Base-by-base conservation (phyloP, 1,139 yeast genomes). In the Scheffersomyces quercinus region DNA sequence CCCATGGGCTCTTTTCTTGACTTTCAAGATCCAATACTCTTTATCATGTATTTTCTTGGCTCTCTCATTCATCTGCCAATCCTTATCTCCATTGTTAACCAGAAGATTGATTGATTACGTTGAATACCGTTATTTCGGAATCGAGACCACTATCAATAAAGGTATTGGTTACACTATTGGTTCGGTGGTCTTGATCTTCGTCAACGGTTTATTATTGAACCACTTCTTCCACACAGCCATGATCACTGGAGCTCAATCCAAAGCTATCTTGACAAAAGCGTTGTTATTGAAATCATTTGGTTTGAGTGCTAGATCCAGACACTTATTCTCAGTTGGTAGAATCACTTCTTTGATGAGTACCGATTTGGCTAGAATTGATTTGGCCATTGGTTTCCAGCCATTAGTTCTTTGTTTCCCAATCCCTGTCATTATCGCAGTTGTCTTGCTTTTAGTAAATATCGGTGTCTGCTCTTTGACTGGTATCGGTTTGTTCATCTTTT, bases 331-430 rank as follows among this genome's bases (percentile, higher is more conserved):
- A 4, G 58, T 64, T 29, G 77, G 77, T 9, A 61, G 71, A 51
- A 61, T 73, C 44, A 73, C 77, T 11, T 67, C 77, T 30, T 61
- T 74, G 46, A 66, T 74, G 70, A 63, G 70, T 42, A 73, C 79
- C 3, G 79, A 74, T 53, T 67, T 74, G 51, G 64, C 75, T 28
- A 60, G 78, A 56, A 73, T 74, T 42, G 79, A 74, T 51, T 65
- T 72, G 53, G 78, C 79, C 12, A 57, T 72, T 40, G 78, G 77
- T 3, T 73, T 68, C 56, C 78, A 71, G 51, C 78, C 78, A 14
- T 64, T 73, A 45, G 65, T 73, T 37, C 52, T 73, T 30, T 70
- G 76, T 53, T 73, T 70, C 57, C 78, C 78, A 5, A 68, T 73
- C 35, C 77, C 78, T 1, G 73, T 74, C 29, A 63, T 68, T 31